phyloP scores from a whole-genome alignment of 495 filamentous ascomycete genomes.

The Xylaria flabelliformis region DNA sequence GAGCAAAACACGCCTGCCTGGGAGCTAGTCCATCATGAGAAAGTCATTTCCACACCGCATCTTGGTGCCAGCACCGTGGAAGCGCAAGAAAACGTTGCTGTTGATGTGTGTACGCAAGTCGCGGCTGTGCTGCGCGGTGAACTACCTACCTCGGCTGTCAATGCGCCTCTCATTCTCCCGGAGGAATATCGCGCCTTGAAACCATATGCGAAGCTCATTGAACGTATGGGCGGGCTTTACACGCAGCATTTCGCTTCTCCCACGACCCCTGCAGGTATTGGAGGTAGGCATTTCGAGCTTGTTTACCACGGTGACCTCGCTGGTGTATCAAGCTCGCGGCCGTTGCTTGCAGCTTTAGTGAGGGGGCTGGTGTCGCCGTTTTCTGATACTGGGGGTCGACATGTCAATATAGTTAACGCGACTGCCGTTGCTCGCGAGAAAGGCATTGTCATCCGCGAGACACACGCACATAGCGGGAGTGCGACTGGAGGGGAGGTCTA shows the following conservation, averaged over 20 bases:
- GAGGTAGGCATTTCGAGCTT: slow-evolving; percentile 69
- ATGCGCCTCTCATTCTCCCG: slow-evolving; percentile 73
- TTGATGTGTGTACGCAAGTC: slow-evolving; percentile 79
- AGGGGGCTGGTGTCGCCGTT: slow-evolving; percentile 69
- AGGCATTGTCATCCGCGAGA: slow-evolving; percentile 72
- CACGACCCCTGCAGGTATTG: slow-evolving; percentile 30
- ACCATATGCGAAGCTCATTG: slow-evolving; percentile 70
- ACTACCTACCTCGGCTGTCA: slow-evolving; percentile 72
- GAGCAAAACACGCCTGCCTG: slow-evolving; percentile 57
- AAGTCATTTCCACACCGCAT: slow-evolving; percentile 73
- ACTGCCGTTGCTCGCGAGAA: slow-evolving; percentile 70
- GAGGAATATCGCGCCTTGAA: slow-evolving; percentile 74
- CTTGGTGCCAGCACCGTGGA: slow-evolving; percentile 77
- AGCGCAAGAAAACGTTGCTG: slow-evolving; percentile 76
- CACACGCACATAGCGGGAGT: slow-evolving; percentile 44
- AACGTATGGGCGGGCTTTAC: slow-evolving; percentile 73
- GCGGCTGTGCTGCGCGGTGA: slow-evolving; percentile 67
- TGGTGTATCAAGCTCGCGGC: slow-evolving; percentile 66
- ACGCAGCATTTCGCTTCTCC: slow-evolving; percentile 68
- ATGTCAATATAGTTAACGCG: slow-evolving; percentile 79
- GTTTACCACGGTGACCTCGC: slow-evolving; percentile 72
- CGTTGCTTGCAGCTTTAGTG: slow-evolving; percentile 71
- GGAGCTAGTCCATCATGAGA: slow-evolving; percentile 64
- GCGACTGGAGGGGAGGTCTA: slow-evolving; percentile 45
- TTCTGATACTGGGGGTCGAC: slow-evolving; percentile 61